phyloP scores from a whole-genome alignment of 176 grass and related monocot genomes.

The Thalia dealbata region DNA sequence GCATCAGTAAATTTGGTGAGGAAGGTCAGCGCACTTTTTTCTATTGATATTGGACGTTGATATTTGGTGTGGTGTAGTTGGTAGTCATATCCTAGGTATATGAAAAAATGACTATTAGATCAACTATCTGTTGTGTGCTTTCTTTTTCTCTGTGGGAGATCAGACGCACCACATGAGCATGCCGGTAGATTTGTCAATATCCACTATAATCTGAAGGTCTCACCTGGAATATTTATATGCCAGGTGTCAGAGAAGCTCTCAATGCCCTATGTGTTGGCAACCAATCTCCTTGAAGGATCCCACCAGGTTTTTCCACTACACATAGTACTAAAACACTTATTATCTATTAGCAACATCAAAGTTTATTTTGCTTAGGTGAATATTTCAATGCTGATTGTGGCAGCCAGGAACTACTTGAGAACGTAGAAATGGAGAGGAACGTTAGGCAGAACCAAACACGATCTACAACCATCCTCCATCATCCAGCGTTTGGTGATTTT shows the following conservation, averaged over 20 bases:
- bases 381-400: conserved; percentile 2
- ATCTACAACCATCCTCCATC: conserved; percentile 51
- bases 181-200: not conserved
- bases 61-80: too few species aligned
- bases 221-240: conserved; percentile 5
- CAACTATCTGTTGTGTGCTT: too few species aligned
- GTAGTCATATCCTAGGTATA: too few species aligned
- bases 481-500: conserved; percentile 70
- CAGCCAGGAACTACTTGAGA: conserved; percentile 80
- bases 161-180: not conserved
- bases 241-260: conserved; percentile 98
- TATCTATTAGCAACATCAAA: not conserved
- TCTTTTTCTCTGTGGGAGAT: too few species aligned
- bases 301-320: conserved; percentile 31
- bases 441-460: conserved; percentile 55
- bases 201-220: not conserved
- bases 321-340: not conserved
- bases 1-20: not conserved
- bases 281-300: conserved; percentile 86
- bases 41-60: too few species aligned
- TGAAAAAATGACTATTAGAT: too few species aligned
- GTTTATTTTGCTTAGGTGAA: too few species aligned
- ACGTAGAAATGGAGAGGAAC: conserved; percentile 59
- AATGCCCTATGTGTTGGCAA: conserved; percentile 95
- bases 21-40: too few species aligned